Conservation (phyloP, 176 grass and related monocot genomes). For the Bromus sterilis region DNA sequence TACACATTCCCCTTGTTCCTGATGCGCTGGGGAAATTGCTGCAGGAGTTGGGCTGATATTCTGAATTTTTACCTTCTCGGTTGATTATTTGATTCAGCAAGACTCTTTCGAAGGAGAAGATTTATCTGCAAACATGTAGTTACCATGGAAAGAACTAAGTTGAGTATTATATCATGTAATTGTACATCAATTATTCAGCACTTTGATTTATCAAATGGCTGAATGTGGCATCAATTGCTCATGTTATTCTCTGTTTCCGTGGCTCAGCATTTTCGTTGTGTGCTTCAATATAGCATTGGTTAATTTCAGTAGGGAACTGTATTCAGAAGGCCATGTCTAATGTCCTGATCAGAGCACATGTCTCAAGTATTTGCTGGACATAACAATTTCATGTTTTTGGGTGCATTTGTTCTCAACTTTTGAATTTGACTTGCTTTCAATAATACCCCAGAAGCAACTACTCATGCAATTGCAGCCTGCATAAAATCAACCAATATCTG, state of each 20-base stretch:
- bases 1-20: slow-evolving; percentile 69
- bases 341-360: not conserved
- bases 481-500: not conserved
- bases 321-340: not conserved
- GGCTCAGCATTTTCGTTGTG: not conserved
- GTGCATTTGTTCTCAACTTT: not conserved
- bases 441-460: not conserved
- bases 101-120: not conserved
- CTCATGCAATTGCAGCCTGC: not conserved
- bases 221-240: not conserved
- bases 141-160: not conserved
- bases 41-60: slow-evolving; percentile 53
- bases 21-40: slow-evolving; percentile 71
- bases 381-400: not conserved
- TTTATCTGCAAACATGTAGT: slow-evolving; percentile 2
- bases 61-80: not conserved
- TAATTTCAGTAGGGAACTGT: not conserved
- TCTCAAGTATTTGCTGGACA: not conserved
- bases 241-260: not conserved
- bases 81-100: not conserved
- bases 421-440: not conserved
- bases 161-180: not conserved
- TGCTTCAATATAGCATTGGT: not conserved
- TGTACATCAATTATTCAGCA: slow-evolving; percentile 15
- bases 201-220: not conserved